phyloP scores from a whole-genome alignment of 2,329 filamentous ascomycete species.

The Phialophora chinensis region DNA sequence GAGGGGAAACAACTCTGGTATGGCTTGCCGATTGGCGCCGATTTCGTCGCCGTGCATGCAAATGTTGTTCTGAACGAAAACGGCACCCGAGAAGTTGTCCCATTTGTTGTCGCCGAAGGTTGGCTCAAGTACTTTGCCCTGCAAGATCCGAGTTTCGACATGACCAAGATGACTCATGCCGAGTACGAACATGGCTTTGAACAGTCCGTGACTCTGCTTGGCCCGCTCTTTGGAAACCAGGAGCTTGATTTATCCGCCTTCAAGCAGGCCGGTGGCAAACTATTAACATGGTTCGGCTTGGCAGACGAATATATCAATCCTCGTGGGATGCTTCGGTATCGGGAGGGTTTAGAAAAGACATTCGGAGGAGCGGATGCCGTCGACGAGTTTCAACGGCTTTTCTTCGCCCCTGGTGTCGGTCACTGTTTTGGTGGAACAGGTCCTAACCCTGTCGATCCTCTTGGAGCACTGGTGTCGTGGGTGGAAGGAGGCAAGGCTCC shows the following conservation, averaged over 20 bases:
- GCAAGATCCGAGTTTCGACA: conserved; percentile 43
- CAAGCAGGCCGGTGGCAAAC: conserved; percentile 47
- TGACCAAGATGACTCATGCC: conserved; percentile 43
- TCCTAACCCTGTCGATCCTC: conserved; percentile 19
- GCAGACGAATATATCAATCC: conserved; percentile 49
- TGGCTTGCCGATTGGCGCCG: conserved; percentile 18
- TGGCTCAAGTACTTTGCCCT: conserved; percentile 48
- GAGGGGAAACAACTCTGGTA: conserved; percentile 19
- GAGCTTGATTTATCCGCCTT: conserved; percentile 49
- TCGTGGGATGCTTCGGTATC: conserved; percentile 48
- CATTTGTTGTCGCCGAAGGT: conserved; percentile 15
- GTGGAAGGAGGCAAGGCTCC: conserved; percentile 22
- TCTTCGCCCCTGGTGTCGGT: conserved; percentile 28
- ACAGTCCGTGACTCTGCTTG: conserved; percentile 42
- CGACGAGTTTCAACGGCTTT: conserved; percentile 29
- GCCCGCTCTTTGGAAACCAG: conserved; percentile 43
- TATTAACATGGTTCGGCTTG: conserved; percentile 53
- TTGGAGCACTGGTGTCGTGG: conserved; percentile 24
- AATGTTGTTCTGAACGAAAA: conserved; percentile 6
- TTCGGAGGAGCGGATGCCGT: conserved; percentile 23
- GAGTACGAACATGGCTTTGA: conserved; percentile 41
- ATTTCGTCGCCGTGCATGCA: conserved; percentile 17
- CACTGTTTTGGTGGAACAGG: conserved; percentile 29
- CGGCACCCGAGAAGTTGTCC: conserved; percentile 9
- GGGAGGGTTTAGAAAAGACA: conserved; percentile 32